Evolutionary conservation across 495 filamentous ascomycete genomes (phyloP).

Genomic region (Trichoderma orchidacearum): DNA sequence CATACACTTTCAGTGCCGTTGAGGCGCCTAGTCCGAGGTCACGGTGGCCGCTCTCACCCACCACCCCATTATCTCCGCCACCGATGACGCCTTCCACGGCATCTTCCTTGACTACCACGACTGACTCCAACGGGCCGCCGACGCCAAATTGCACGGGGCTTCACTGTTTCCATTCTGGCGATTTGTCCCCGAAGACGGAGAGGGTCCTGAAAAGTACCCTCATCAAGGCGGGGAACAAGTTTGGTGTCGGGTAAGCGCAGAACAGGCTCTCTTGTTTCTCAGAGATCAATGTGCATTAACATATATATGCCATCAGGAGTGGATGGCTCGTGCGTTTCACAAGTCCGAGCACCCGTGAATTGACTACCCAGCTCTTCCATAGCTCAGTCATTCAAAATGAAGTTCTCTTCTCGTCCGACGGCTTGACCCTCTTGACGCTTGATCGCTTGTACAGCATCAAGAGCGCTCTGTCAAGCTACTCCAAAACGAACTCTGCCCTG

Average conservation of each 20-base stretch:
- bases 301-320: slow-evolving; percentile 9
- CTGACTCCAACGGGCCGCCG: slow-evolving; percentile 5
- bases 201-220: slow-evolving; percentile 23
- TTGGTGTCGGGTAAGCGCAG: slow-evolving; percentile 22
- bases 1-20: slow-evolving; percentile 16
- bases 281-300: slow-evolving; percentile 1
- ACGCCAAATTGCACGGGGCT: slow-evolving; percentile 22
- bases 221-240: slow-evolving; percentile 28
- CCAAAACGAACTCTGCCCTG: slow-evolving; percentile 33
- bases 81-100: slow-evolving; percentile 25
- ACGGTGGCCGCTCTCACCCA: slow-evolving; percentile 7
- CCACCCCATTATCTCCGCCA: slow-evolving; percentile 11
- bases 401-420: slow-evolving; percentile 55
- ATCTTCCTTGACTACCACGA: slow-evolving; percentile 7
- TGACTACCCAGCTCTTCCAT: slow-evolving; percentile 40
- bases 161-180: slow-evolving; percentile 18
- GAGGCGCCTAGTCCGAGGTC: slow-evolving; percentile 2
- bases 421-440: slow-evolving; percentile 50
- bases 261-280: not conserved
- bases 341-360: slow-evolving; percentile 17
- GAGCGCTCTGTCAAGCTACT: slow-evolving; percentile 43
- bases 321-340: slow-evolving; percentile 26
- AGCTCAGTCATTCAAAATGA: slow-evolving; percentile 57
- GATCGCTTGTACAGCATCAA: slow-evolving; percentile 67
- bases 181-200: slow-evolving; percentile 20